Base-by-base conservation (phyloP, 2,329 filamentous ascomycete species). In the Xylaria sp. region DNA sequence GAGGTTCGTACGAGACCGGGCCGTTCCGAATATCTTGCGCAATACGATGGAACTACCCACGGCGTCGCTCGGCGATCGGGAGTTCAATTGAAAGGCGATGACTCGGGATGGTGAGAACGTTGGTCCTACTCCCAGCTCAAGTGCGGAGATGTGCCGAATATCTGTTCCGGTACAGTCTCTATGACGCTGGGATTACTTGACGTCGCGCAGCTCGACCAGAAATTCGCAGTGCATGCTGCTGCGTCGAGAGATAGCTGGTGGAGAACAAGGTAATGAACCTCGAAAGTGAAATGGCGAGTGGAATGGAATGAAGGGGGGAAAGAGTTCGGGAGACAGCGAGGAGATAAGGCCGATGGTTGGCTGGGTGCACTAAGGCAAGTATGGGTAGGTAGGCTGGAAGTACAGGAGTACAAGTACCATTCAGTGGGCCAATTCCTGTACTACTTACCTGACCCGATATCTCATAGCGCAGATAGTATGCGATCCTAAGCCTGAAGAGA, bases 331-430 rank as follows among this genome's bases (percentile, higher is more conserved):
- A 54, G 33, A 50, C 46, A 57, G 57, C 54, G 60, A 57, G 57
- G 63, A 65, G 63, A 67, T 65, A 65, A 65, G 62, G 58, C 35
- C 33, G 37, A 38, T 63, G 65, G 62, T 65, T 67, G 62, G 65
- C 60, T 23, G 45, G 54, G 51, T 12, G 38, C 46, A 25, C 14
- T 14, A n/a, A 31, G 28, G 28, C 28, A 31, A 31, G 28, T n/a
- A n/a, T 31, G 28, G 28, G 28, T 31, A 9, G 28, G 28, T 9
- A 31, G 28, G 28, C n/a, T n/a, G n/a, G n/a, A n/a, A n/a, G n/a
- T n/a, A n/a, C n/a, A n/a, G n/a, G n/a, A n/a, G n/a, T n/a, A 31
- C 28, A 31, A 31, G 28, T 31, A 31, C 28, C 28, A 4, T 31
- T 31, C 28, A 31, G 28, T 31, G 28, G 28, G 9, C 5, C 28